Evolutionary conservation across 1,284 basidiomycete genomes (phyloP).

Genomic region (Naganishia cerealis): DNA sequence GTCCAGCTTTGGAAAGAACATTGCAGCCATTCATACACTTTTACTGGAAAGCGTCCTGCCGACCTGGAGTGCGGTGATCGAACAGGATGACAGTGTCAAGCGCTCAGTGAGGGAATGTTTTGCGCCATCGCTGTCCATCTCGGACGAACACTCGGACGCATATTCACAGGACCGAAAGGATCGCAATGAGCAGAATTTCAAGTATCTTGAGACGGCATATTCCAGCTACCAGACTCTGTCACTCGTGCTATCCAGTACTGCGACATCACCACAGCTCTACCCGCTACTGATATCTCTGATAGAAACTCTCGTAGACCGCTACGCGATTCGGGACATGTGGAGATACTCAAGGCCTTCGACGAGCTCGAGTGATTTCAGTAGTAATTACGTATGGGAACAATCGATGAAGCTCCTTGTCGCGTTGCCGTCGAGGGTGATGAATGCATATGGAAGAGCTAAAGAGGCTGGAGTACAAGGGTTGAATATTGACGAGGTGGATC

Average conservation of each 20-base stretch:
- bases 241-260: slow-evolving; percentile 35
- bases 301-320: slow-evolving; percentile 60
- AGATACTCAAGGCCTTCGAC: slow-evolving; percentile 55
- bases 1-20: slow-evolving; percentile 54
- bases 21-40: slow-evolving; percentile 64
- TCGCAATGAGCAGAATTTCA: slow-evolving; percentile 1
- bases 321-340: slow-evolving; percentile 69
- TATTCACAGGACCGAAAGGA: neutral
- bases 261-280: slow-evolving; percentile 37
- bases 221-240: slow-evolving; percentile 42
- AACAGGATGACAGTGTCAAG: slow-evolving; percentile 52
- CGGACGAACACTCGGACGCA: neutral
- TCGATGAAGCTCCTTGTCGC: slow-evolving; percentile 38
- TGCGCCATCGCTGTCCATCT: slow-evolving; percentile 29
- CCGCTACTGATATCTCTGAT: slow-evolving; percentile 55
- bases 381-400: slow-evolving; percentile 47
- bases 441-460: slow-evolving; percentile 47
- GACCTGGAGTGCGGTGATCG: slow-evolving; percentile 65
- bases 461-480: slow-evolving; percentile 28
- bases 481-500: neutral
- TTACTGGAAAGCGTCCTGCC: slow-evolving; percentile 68
- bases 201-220: slow-evolving; percentile 38
- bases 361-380: slow-evolving; percentile 2
- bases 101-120: slow-evolving; percentile 42
- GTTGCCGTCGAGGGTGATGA: slow-evolving; percentile 47